Evolutionary conservation across 1,284 basidiomycete species (phyloP).

Genomic region (Meira miltonrushii): DNA sequence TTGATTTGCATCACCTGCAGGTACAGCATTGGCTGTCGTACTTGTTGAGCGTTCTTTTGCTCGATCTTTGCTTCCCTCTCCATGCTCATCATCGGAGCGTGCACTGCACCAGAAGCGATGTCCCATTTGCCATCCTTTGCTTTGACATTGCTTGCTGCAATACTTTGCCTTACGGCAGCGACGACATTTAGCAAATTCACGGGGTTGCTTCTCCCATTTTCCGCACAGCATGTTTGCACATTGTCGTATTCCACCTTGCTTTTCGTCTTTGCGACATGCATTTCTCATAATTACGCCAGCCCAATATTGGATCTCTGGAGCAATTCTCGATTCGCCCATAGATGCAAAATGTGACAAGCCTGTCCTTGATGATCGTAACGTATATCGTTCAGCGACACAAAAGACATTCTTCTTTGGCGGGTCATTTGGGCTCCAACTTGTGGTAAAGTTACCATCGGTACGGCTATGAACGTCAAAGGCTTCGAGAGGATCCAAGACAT

Average conservation of each 20-base stretch:
- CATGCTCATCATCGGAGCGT: slow-evolving; percentile 39
- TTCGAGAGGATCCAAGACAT: slow-evolving; percentile 36
- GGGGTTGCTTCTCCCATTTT: slow-evolving; percentile 83
- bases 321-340: slow-evolving; percentile 62
- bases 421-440: slow-evolving; percentile 41
- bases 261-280: slow-evolving; percentile 86
- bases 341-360: slow-evolving; percentile 55
- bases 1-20: neutral
- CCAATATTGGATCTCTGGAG: slow-evolving; percentile 95
- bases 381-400: slow-evolving; percentile 91
- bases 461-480: slow-evolving; percentile 20
- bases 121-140: slow-evolving; percentile 91
- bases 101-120: slow-evolving; percentile 65
- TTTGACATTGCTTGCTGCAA: slow-evolving; percentile 96
- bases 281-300: slow-evolving; percentile 99
- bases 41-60: neutral
- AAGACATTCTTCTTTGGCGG: slow-evolving; percentile 62
- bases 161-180: slow-evolving; percentile 97
- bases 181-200: slow-evolving; percentile 95
- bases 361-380: slow-evolving; percentile 78
- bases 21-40: no score
- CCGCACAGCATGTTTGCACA: slow-evolving; percentile 91
- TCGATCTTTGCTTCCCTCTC: slow-evolving; percentile 27
- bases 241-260: slow-evolving; percentile 83
- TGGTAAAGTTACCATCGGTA: slow-evolving; percentile 1